Percentiles rank a stretch among this genome's conserved stretches.
Conservation (phyloP, 2,329 filamentous ascomycete species). For the Fusarium incarnatum region DNA sequence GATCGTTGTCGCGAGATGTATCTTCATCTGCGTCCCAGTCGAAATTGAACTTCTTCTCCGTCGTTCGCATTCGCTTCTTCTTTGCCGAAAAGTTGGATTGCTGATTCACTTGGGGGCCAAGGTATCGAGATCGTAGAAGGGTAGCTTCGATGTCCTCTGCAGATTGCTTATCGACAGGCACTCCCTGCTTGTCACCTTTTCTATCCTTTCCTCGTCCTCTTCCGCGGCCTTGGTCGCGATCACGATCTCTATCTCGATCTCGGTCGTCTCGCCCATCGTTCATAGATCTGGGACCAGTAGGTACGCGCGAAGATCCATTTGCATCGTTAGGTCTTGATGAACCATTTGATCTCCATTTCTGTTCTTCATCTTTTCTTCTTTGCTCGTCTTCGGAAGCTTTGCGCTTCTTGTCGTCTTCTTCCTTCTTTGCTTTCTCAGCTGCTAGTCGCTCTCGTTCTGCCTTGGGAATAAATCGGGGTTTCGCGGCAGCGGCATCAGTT, state of each 20-base stretch:
- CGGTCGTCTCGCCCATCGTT: conserved; percentile 51
- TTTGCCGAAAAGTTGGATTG: conserved; percentile 89
- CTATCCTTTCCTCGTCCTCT: conserved; percentile 53
- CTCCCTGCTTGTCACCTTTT: conserved; percentile 52
- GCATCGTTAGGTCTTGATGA: conserved; percentile 43
- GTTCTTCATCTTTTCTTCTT: conserved; percentile 75
- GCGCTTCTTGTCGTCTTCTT: conserved; percentile 68
- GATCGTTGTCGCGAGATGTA: conserved; percentile 76
- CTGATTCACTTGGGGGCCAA: conserved; percentile 88
- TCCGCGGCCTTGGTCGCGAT: conserved; percentile 21
- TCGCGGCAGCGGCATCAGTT: conserved; percentile 83
- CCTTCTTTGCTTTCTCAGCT: conserved; percentile 79
- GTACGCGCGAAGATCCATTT: conserved; percentile 56
- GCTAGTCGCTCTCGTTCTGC: conserved; percentile 84
- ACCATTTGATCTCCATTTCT: conserved; percentile 52
- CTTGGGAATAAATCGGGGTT: conserved; percentile 89
- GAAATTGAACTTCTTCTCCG: conserved; percentile 98
- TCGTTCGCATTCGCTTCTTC: conserved; percentile 93
- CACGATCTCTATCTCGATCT: conserved; percentile 43
- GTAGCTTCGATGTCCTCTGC: conserved; percentile 77
- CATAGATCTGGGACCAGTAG: conserved; percentile 80
- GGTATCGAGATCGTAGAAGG: conserved; percentile 83
- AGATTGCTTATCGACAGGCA: conserved; percentile 53
- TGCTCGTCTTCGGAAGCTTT: conserved; percentile 70
- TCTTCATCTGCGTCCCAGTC: conserved; percentile 97